These are phyloP conservation scores for Geoglossum cookeanum DNA, from an alignment of 2,329 filamentous ascomycete genomes.

Conservation along the genomic window DNA sequence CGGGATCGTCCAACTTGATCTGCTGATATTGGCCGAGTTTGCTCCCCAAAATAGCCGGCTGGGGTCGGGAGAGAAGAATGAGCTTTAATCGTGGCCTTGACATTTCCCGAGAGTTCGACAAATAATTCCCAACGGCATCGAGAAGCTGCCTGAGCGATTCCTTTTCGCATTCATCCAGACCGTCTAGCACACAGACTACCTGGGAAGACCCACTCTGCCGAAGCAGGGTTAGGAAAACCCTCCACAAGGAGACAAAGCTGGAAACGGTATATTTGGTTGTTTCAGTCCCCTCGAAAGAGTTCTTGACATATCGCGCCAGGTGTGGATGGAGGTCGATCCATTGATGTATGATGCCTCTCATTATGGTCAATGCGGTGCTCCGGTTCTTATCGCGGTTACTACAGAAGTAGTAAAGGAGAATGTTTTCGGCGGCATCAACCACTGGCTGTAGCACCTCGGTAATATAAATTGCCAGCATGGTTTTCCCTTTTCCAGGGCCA, in stretches of 20 bases:
- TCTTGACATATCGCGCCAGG: neutral
- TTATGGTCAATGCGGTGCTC: constrained; percentile 10
- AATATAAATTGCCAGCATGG: constrained; percentile 14
- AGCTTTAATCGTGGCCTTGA: too few species aligned
- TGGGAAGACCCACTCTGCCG: neutral
- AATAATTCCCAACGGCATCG: too few species aligned
- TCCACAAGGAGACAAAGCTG: neutral
- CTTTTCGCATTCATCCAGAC: neutral
- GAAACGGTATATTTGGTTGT: neutral
- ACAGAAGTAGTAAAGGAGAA: constrained; percentile 15
- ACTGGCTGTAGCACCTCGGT: constrained; percentile 10
- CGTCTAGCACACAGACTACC: neutral
- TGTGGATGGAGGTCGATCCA: neutral
- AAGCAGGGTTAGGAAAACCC: neutral
- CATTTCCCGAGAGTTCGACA: too few species aligned
- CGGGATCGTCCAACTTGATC: too few species aligned
- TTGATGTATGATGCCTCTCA: constrained; percentile 7
- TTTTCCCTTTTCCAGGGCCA: constrained; percentile 15
- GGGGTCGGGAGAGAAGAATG: too few species aligned
- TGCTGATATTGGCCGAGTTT: too few species aligned
- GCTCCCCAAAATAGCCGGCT: too few species aligned
- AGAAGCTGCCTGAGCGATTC: neutral
- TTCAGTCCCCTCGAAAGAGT: too few species aligned
- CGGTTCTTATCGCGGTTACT: constrained; percentile 12
- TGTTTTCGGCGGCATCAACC: constrained; percentile 5